Conservation (phyloP, 2,329 filamentous ascomycete species). For the Phialocephala subalpina region DNA sequence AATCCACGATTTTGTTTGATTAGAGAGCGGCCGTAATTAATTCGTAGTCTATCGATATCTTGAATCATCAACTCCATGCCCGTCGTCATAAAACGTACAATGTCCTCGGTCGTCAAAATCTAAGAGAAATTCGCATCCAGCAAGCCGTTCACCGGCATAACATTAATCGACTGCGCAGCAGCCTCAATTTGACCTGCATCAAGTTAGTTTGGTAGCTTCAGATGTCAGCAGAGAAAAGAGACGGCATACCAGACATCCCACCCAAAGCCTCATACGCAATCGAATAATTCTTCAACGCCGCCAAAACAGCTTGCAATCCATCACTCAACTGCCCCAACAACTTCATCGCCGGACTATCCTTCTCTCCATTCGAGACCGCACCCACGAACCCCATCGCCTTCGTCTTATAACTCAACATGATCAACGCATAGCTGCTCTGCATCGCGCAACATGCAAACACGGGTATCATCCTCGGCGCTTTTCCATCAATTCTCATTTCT, state of each 20-base stretch:
- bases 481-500: background rate
- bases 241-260: constrained; percentile 38
- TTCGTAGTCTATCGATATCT: no score
- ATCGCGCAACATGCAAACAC: constrained; percentile 47
- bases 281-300: constrained; percentile 38
- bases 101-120: background rate
- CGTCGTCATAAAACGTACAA: no score
- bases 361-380: constrained; percentile 11
- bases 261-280: constrained; percentile 39
- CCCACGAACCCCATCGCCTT: constrained; percentile 31
- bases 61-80: no score
- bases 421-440: constrained; percentile 45
- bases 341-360: constrained; percentile 23
- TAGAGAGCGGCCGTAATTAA: no score
- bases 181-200: constrained; percentile 8
- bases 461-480: constrained; percentile 42
- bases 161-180: constrained; percentile 7
- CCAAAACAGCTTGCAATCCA: constrained; percentile 32
- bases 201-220: no score
- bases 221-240: background rate
- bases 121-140: constrained; percentile 1
- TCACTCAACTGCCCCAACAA: constrained; percentile 34
- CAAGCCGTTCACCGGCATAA: background rate
- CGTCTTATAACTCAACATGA: constrained; percentile 42
- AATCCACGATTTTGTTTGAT: no score